These are phyloP conservation scores for Dactylellina cionopaga DNA, from an alignment of 2,329 filamentous ascomycete species.

Conservation along the genomic window DNA sequence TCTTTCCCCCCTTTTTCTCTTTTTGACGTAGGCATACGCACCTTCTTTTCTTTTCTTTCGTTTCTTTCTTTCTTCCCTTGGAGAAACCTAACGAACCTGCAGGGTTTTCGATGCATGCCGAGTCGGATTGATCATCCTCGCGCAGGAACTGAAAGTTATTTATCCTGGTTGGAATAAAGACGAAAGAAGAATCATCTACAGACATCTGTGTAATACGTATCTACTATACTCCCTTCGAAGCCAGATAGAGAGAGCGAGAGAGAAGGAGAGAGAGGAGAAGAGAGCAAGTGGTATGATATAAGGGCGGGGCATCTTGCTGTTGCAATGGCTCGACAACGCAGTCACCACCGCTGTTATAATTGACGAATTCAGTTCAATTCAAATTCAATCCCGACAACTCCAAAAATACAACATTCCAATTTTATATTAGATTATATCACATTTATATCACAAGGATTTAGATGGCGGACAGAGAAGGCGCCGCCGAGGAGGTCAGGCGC, in stretches of 20 bases:
- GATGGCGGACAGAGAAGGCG: constrained; percentile 17
- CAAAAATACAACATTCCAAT: constrained; percentile 23
- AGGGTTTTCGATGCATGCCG: too few relatives aligned
- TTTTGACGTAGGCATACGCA: background rate
- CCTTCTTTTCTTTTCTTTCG: background rate
- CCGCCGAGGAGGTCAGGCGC: constrained; percentile 17
- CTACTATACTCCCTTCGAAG: too few relatives aligned
- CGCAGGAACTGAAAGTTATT: background rate
- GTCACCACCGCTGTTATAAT: too few relatives aligned
- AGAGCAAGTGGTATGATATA: background rate
- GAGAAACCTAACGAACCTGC: too few relatives aligned
- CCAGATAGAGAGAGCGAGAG: too few relatives aligned
- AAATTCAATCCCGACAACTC: constrained; percentile 25
- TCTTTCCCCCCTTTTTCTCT: too few relatives aligned
- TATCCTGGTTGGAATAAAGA: constrained; percentile 28
- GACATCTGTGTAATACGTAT: background rate
- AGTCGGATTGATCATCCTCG: background rate
- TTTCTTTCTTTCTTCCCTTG: background rate
- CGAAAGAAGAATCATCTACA: background rate
- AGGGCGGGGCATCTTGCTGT: background rate
- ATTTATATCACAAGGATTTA: background rate
- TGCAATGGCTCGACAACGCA: too few relatives aligned
- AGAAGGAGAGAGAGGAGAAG: background rate
- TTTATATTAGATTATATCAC: background rate
- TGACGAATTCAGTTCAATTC: too few relatives aligned